Evolutionary conservation across 2,329 filamentous ascomycete species (phyloP).

Genomic region (Pseudophaeomoniella oleicola): DNA sequence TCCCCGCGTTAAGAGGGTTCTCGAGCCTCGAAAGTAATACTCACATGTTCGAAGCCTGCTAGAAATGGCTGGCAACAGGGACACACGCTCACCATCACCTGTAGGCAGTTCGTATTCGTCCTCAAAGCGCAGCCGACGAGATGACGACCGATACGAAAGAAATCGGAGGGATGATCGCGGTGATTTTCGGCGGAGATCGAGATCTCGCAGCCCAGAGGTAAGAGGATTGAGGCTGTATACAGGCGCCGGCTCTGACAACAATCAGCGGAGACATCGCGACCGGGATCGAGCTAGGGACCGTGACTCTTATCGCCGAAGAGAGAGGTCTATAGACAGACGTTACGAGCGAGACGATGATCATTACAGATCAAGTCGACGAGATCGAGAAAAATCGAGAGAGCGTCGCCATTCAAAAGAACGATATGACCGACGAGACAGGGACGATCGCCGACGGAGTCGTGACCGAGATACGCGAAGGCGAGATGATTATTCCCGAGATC

Average conservation of each 20-base stretch:
- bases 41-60: constrained; percentile 24
- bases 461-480: constrained; percentile 57
- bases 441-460: constrained; percentile 45
- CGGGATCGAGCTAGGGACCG: constrained; percentile 41
- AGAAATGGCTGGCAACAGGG: constrained; percentile 45
- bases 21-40: constrained; percentile 20
- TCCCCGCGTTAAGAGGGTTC: constrained; percentile 12
- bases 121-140: constrained; percentile 47
- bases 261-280: constrained; percentile 39
- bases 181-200: constrained; percentile 23
- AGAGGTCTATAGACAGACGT: constrained; percentile 47
- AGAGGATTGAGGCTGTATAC: constrained; percentile 8
- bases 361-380: constrained; percentile 45
- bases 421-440: constrained; percentile 25
- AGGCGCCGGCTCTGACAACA: constrained; percentile 3
- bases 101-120: constrained; percentile 70
- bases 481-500: constrained; percentile 61
- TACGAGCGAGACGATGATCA: constrained; percentile 46
- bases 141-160: constrained; percentile 37
- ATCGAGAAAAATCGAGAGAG: constrained; percentile 44
- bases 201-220: constrained; percentile 34
- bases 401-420: constrained; percentile 38
- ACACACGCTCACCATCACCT: constrained; percentile 79
- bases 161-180: constrained; percentile 36
- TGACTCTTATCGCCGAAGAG: constrained; percentile 48